These are phyloP conservation scores for Wallacemonas rigidus DNA, from an alignment of 208 protist species.

Conservation along the genomic window DNA sequence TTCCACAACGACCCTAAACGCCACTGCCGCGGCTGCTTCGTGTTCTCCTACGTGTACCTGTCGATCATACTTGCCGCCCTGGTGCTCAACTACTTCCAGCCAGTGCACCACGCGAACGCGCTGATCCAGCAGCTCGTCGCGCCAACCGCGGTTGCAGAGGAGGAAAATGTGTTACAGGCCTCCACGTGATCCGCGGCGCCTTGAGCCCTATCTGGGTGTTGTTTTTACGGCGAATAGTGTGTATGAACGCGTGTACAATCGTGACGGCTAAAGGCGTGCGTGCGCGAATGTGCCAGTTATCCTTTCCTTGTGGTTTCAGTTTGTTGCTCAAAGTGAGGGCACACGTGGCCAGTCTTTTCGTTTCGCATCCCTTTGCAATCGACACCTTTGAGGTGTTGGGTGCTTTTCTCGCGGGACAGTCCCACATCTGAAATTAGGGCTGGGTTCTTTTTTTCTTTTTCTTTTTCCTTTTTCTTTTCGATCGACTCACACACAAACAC, in stretches of 20 bases:
- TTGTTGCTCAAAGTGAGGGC: too few relatives aligned
- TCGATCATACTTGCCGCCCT: constrained; percentile 68
- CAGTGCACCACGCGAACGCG: constrained; percentile 36
- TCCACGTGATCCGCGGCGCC: background rate
- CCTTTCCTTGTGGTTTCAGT: too few relatives aligned
- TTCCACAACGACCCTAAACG: constrained; percentile 74
- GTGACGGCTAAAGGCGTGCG: too few relatives aligned
- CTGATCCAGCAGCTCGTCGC: constrained; percentile 23
- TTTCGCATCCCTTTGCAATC: too few relatives aligned
- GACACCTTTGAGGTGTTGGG: too few relatives aligned
- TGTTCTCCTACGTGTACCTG: constrained; percentile 90
- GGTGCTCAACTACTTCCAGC: constrained; percentile 83
- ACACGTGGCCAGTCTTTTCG: too few relatives aligned
- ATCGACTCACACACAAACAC: background rate
- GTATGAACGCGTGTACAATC: background rate
- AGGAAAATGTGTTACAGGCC: background rate
- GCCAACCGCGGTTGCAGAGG: constrained; percentile 4
- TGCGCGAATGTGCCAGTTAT: too few relatives aligned
- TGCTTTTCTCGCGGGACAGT: too few relatives aligned
- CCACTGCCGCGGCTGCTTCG: constrained; percentile 89
- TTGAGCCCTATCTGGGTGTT: background rate
- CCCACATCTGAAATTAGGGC: background rate
- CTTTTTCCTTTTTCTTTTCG: constrained; percentile 14
- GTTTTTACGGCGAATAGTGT: constrained; percentile 12
- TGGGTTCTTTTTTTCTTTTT: background rate